A percentile compares a stretch with the other conserved stretches of the same genome.
Evolutionary conservation across 345 rosid genomes (phyloP).

Genomic region (Ailanthus altissimus): DNA sequence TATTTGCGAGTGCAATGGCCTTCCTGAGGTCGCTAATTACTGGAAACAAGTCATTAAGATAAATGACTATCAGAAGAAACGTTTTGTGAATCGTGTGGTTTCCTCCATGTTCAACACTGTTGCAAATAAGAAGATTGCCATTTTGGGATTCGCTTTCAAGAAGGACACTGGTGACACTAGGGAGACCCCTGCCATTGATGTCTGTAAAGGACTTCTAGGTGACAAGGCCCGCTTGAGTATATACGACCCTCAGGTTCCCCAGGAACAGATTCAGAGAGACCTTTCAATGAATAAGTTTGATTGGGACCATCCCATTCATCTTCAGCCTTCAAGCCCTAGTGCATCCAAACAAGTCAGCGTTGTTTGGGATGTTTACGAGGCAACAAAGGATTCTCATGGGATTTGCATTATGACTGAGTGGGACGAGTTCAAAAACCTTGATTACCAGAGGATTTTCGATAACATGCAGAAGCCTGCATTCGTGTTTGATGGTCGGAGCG

Average conservation of each 20-base stretch:
- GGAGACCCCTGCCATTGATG: conserved; percentile 79
- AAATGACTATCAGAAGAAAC: conserved; percentile 69
- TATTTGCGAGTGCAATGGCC: conserved; percentile 74
- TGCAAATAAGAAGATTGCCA: conserved; percentile 60
- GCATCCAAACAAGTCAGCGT: conserved; percentile 50
- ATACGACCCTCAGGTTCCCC: conserved; percentile 62
- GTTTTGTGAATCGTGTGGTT: conserved; percentile 65
- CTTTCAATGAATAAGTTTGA: conserved; percentile 71
- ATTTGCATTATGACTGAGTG: conserved; percentile 67
- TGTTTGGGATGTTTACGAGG: conserved; percentile 57
- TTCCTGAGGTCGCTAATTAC: conserved; percentile 66
- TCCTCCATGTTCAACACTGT: conserved; percentile 72
- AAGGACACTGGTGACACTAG: conserved; percentile 80
- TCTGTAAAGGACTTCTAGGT: conserved; percentile 62
- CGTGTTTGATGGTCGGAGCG: conserved; percentile 49
- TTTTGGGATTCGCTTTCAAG: conserved; percentile 73
- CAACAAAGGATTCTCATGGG: conserved; percentile 64
- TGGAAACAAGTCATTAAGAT: conserved; percentile 79
- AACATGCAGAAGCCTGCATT: conserved; percentile 48
- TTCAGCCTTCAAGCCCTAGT: conserved; percentile 55
- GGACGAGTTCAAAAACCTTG: conserved; percentile 69
- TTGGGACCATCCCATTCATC: conserved; percentile 68
- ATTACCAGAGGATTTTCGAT: conserved; percentile 46
- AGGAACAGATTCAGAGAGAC: conserved; percentile 68
- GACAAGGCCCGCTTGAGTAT: conserved; percentile 62